Conservation (phyloP, 2,329 filamentous ascomycete genomes). For the Penicillium sp. region DNA sequence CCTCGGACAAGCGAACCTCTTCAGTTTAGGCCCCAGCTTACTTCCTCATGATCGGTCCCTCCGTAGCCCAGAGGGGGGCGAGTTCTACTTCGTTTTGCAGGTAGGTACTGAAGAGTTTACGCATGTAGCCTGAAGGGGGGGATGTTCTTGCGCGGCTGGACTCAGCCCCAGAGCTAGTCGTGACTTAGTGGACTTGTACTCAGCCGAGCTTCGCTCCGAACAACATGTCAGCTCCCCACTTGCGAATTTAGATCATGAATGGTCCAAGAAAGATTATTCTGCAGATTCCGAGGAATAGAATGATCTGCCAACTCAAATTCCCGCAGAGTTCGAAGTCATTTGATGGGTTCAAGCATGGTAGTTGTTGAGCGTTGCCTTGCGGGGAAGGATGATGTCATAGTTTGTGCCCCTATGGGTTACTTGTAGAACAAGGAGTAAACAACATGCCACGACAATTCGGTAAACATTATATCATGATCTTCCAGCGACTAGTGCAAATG, state of each 20-base stretch:
- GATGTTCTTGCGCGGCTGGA: not conserved
- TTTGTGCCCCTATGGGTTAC: not conserved
- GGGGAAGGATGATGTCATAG: not conserved
- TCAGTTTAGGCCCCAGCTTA: not conserved
- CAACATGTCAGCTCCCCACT: not conserved
- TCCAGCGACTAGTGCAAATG: not conserved
- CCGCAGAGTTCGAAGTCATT: not conserved
- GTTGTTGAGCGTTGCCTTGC: not conserved
- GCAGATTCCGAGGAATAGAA: not conserved
- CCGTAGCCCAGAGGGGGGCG: not conserved
- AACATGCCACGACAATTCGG: not conserved
- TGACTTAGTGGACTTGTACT: not conserved
- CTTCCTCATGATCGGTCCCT: not conserved
- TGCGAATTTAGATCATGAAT: not conserved
- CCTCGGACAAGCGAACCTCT: not conserved
- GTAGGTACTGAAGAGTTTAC: not conserved
- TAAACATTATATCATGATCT: not conserved
- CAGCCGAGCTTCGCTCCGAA: not conserved
- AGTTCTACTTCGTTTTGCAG: not conserved
- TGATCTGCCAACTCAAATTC: conserved; percentile 6
- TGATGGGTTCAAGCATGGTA: not conserved
- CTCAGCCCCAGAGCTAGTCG: not conserved
- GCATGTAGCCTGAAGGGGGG: not conserved
- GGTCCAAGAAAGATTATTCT: not conserved
- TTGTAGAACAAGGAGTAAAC: not conserved